Conservation (phyloP, 1,139 yeast genomes). For the Hyphopichia fennica region DNA sequence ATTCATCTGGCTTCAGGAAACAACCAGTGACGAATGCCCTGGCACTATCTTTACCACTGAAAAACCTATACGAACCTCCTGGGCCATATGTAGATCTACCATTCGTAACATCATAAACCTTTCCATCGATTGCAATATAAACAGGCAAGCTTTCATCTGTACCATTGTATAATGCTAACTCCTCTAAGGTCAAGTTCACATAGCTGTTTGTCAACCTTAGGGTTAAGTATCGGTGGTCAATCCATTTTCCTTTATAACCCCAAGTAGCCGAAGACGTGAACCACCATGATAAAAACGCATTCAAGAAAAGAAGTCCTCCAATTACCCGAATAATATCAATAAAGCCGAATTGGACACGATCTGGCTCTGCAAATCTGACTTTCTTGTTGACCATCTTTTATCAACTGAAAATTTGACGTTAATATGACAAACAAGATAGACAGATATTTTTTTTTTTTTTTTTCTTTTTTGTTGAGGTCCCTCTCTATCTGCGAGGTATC, state of each 20-base stretch:
- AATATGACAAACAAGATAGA: no score
- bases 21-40: constrained; percentile 82
- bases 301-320: constrained; percentile 48
- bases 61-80: constrained; percentile 56
- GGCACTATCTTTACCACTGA: constrained; percentile 72
- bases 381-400: no score
- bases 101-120: constrained; percentile 66
- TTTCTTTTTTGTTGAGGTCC: no score
- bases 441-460: no score
- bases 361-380: not conserved
- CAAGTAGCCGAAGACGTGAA: constrained; percentile 50
- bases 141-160: constrained; percentile 50
- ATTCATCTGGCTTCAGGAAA: constrained; percentile 53
- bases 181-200: constrained; percentile 41
- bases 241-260: constrained; percentile 55
- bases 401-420: no score
- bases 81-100: constrained; percentile 64
- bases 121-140: constrained; percentile 65
- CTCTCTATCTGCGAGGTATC: no score
- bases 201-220: constrained; percentile 22
- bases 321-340: constrained; percentile 46
- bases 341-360: constrained; percentile 16
- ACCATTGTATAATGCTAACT: constrained; percentile 58
- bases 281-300: constrained; percentile 51
- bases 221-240: constrained; percentile 43